Evolutionary conservation across 2,329 filamentous ascomycete genomes (phyloP).

Genomic region (Claviceps sp.): DNA sequence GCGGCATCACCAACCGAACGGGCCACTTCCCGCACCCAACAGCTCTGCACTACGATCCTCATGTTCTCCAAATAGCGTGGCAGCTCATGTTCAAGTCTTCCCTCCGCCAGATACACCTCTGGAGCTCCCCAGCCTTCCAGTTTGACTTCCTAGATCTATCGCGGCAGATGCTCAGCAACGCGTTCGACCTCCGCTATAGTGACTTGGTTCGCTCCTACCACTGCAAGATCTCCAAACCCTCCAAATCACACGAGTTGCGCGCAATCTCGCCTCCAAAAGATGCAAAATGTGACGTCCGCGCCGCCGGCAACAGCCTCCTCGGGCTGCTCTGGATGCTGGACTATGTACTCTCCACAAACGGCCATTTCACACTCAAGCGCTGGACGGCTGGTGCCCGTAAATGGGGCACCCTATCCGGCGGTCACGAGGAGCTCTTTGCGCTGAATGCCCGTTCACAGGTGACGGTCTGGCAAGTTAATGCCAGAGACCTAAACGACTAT

Average conservation of each 20-base stretch:
- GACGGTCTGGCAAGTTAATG: constrained; percentile 30
- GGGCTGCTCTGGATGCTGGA: constrained; percentile 25
- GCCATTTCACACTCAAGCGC: constrained; percentile 26
- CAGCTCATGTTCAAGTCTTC: constrained; percentile 24
- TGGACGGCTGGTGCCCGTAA: constrained; percentile 27
- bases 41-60: constrained; percentile 27
- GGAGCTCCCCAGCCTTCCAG: constrained; percentile 26
- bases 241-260: constrained; percentile 10
- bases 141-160: constrained; percentile 36
- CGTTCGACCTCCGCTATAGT: constrained; percentile 26
- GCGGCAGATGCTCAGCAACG: constrained; percentile 33
- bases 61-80: constrained; percentile 25
- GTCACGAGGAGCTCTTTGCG: constrained; percentile 21
- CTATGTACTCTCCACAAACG: constrained; percentile 25
- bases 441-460: constrained; percentile 36
- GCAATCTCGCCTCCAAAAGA: not conserved
- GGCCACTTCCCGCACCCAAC: constrained; percentile 26
- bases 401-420: constrained; percentile 10
- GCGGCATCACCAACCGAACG: constrained; percentile 24
- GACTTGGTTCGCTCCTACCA: constrained; percentile 20
- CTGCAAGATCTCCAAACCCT: constrained; percentile 7
- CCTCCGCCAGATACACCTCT: constrained; percentile 18
- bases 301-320: constrained; percentile 17
- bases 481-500: constrained; percentile 29
- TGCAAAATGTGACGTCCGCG: not conserved